These are phyloP conservation scores for Coemansia pectinata DNA, from an alignment of 192 early-diverging fungal genomes.

Conservation along the genomic window DNA sequence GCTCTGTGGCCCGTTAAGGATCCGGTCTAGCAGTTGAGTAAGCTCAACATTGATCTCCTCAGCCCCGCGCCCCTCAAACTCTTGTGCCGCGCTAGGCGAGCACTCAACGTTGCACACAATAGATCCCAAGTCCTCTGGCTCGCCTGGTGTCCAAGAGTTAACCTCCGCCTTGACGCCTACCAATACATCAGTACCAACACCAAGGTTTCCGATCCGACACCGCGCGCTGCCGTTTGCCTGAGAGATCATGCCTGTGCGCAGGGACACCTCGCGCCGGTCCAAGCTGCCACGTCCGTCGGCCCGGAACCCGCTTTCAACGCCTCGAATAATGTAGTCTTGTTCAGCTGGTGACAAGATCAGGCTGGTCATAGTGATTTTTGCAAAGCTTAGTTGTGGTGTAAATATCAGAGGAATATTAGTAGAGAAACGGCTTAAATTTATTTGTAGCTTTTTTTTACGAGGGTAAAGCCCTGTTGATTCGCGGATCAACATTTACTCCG, in stretches of 20 bases:
- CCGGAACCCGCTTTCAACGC: constrained; percentile 78
- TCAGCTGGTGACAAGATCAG: constrained; percentile 73
- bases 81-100: constrained; percentile 79
- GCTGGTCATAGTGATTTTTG: constrained; percentile 41
- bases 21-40: constrained; percentile 76
- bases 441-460: not conserved
- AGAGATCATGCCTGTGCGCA: constrained; percentile 87
- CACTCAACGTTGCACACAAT: constrained; percentile 92
- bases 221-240: constrained; percentile 92
- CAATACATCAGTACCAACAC: constrained; percentile 84
- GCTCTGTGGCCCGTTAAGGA: constrained; percentile 77
- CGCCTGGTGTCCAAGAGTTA: constrained; percentile 60
- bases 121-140: constrained; percentile 60
- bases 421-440: not conserved
- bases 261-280: constrained; percentile 72
- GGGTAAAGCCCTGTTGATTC: not conserved
- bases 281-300: constrained; percentile 82
- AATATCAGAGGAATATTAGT: not conserved
- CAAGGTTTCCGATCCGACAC: constrained; percentile 57
- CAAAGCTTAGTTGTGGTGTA: not conserved
- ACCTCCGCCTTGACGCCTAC: constrained; percentile 96
- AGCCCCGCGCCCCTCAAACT: constrained; percentile 75
- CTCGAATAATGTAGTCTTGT: constrained; percentile 79
- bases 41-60: constrained; percentile 86
- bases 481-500: not conserved